Percentiles rank a stretch among this genome's conserved stretches.
These are phyloP conservation scores for Lepraria neglecta DNA, from an alignment of 495 filamentous ascomycete genomes.

Conservation along the genomic window DNA sequence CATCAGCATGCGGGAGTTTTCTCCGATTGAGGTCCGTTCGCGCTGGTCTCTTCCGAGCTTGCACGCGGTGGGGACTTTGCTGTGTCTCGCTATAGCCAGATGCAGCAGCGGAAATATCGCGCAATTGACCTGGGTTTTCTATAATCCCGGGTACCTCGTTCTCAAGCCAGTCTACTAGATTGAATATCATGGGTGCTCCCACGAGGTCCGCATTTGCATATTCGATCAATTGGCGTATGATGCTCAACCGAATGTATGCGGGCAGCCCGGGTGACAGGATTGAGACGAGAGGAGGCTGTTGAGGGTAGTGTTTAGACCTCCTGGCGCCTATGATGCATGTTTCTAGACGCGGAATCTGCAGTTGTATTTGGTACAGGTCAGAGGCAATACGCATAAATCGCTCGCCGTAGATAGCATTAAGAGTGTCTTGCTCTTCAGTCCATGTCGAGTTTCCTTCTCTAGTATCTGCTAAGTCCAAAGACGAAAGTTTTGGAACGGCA, in stretches of 20 bases:
- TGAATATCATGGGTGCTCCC: constrained; percentile 84
- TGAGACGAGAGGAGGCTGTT: constrained; percentile 65
- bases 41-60: constrained; percentile 20
- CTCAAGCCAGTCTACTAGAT: constrained; percentile 85
- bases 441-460: constrained; percentile 48
- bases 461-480: constrained; percentile 20
- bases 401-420: constrained; percentile 73
- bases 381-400: constrained; percentile 51
- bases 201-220: constrained; percentile 60
- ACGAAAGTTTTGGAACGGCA: constrained; percentile 12
- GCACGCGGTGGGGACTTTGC: constrained; percentile 29
- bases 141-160: constrained; percentile 67
- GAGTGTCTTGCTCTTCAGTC: constrained; percentile 73
- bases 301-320: constrained; percentile 60
- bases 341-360: constrained; percentile 39
- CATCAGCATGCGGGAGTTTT: constrained; percentile 36
- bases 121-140: constrained; percentile 70
- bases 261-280: constrained; percentile 63
- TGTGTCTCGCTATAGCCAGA: constrained; percentile 24
- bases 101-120: constrained; percentile 69
- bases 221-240: constrained; percentile 68
- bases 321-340: constrained; percentile 46
- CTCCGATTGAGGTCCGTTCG: constrained; percentile 35
- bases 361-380: constrained; percentile 57
- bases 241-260: constrained; percentile 84